Evolutionary conservation across 2,329 filamentous ascomycete genomes (phyloP), one percentile per base, ranked within the genome.

Genomic region (Elsinoe arachidis): DNA sequence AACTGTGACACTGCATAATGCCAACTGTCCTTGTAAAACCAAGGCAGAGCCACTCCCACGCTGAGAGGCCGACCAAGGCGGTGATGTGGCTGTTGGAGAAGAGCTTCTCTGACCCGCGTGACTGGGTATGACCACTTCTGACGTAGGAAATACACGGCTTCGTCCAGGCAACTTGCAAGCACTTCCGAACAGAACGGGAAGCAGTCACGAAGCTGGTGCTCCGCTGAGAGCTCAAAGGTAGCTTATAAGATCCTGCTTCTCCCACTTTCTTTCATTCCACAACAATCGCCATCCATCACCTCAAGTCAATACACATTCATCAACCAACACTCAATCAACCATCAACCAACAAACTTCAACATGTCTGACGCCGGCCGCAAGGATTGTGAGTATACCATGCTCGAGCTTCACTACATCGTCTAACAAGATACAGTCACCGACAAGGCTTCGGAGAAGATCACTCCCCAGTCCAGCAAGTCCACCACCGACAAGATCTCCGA

Each of bases 341-440:
- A 61, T 59, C 62, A 61, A 60, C 57, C 47, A 64, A 61, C 58
- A 65, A 68, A 52, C 62, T 68, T 65, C 71, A 80, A 64, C 69
- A 83, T 83, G 80, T 80, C 82, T 77, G 82, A 84, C 73, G 56
- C 71, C 65, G 77, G 75, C 67, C 81, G 82, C 79, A 84, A 85
- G 73, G 80, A 82, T 72, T 77, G 73, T 70, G 63, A 55, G 67
- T 23, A 23, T 23, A 26, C 41, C 10, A 30, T 46, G 26, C 17
- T 39, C 5, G 15, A 46, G 41, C 64, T 56, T 30, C 56, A 21
- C n/a, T 58, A 38, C 26, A 12, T 35, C 49, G 30, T 39, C 68
- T 58, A 68, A 65, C 61, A 17, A 19, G 43, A 35, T 41, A 47
- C 11, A 56, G 54, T 17, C 43, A 47, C 57, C 58, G 63, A 67